Evolutionary conservation across 306 rosid genomes (phyloP).

Genomic region (Acacia crassicarpa): DNA sequence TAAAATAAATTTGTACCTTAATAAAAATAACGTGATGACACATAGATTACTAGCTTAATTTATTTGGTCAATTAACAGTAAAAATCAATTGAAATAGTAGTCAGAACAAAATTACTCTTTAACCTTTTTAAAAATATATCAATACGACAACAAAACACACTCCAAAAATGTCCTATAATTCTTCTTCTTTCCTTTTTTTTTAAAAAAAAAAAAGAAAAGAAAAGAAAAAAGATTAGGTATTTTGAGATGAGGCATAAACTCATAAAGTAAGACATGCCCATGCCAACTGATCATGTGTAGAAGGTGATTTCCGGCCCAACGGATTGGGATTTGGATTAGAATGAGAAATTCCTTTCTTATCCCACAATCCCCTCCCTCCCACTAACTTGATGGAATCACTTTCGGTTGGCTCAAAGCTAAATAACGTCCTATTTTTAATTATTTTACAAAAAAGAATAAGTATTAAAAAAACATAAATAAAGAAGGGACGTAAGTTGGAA

Average conservation of each 20-base stretch:
- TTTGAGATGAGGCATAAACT: neutral
- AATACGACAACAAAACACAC: neutral
- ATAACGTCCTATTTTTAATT: neutral
- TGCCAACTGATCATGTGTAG: neutral
- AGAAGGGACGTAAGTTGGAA: neutral
- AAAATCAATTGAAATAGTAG: too few relatives aligned
- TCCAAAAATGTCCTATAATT: neutral
- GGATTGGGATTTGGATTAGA: neutral
- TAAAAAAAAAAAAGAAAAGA: too few relatives aligned
- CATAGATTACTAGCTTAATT: rapidly evolving
- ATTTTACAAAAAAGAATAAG: neutral
- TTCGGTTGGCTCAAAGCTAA: neutral
- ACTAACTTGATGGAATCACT: neutral
- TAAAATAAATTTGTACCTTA: too few relatives aligned
- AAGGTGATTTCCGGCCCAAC: neutral
- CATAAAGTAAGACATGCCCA: too few relatives aligned
- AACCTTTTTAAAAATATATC: too few relatives aligned
- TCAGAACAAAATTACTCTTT: too few relatives aligned
- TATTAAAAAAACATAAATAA: neutral
- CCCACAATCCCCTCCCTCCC: neutral
- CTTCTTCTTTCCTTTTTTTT: too few relatives aligned
- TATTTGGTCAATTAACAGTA: too few relatives aligned
- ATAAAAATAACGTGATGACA: too few relatives aligned
- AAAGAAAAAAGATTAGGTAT: too few relatives aligned
- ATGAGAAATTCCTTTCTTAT: neutral